Base-by-base conservation (phyloP, 345 rosid genomes). In the Brassica carinata region DNA sequence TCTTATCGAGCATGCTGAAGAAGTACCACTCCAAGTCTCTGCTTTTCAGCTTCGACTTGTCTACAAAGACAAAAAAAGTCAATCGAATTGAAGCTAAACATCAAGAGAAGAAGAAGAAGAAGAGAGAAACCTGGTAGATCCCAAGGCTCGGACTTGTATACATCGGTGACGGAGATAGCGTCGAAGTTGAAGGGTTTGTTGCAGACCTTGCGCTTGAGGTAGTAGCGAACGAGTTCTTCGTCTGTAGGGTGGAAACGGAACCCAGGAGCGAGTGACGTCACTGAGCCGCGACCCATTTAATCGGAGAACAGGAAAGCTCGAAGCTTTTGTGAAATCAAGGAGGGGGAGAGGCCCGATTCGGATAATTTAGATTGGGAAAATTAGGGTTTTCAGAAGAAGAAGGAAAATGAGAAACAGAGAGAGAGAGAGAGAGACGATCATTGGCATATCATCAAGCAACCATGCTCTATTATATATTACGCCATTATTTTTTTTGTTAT, bases 11-110 rank as follows among this genome's bases (percentile, higher is more conserved):
- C 76, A 75, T 80, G 77, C 97, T 93, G 40, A 90, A 96, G 80
- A 96, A 96, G 74, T 92, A 96, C 99, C 99, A 96, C 81, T 96
- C 98, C 83, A 90, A 84, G 85, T 93, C 99, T 85, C 97, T 89
- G 45, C 85, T 89, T 83, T 92, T 92, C 87, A 96, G 83, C 87
- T 82, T 96, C 62, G 98, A 87, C 87, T 88, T 91, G 1, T 58
- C 99, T 96, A 18, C 14, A 68, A 2, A 31, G n/a, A 43, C 26
- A 23, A 23, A 23, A 23, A 23, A 23, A 23, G 26, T 23, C 3
- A 18, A 57, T 6, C 11, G n/a, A 62, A 64, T 69, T 34, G 13
- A 69, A 70, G 11, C 15, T 29, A 59, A 96, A 23, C 26, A 23
- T 23, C 26, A 23, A 23, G 26, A 23, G 26, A 23, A 23, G 26